Evolutionary conservation across 2,329 filamentous ascomycete species (phyloP).

Genomic region (Orbilia quercus): DNA sequence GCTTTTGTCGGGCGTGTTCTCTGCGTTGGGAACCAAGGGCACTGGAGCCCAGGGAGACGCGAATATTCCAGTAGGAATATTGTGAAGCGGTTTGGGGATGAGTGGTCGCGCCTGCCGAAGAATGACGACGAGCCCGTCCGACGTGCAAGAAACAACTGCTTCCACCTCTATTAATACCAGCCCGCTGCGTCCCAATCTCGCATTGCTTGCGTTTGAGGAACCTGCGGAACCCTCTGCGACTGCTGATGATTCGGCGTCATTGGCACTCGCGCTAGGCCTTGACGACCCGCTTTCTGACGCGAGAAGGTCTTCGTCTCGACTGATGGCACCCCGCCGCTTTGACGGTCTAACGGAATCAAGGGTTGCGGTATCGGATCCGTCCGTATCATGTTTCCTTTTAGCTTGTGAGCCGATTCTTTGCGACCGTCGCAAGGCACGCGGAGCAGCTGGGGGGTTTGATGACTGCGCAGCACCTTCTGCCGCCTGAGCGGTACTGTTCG

Average conservation of each 20-base stretch:
- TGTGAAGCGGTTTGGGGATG: constrained; percentile 71
- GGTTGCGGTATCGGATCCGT: constrained; percentile 63
- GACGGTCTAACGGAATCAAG: constrained; percentile 65
- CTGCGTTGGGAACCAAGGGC: constrained; percentile 65
- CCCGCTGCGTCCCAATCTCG: too few relatives aligned
- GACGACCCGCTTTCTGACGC: constrained; percentile 62
- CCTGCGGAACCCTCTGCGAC: constrained; percentile 59
- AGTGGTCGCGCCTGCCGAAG: constrained; percentile 78
- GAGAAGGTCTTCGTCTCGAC: constrained; percentile 4
- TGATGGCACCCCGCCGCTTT: constrained; percentile 61
- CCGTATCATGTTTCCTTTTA: constrained; percentile 65
- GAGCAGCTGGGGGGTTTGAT: constrained; percentile 61
- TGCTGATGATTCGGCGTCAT: background rate
- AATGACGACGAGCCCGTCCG: constrained; percentile 85
- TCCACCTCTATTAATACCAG: constrained; percentile 73
- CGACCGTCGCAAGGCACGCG: constrained; percentile 64
- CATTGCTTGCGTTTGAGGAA: constrained; percentile 67
- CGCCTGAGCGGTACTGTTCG: constrained; percentile 64
- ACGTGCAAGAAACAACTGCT: constrained; percentile 90
- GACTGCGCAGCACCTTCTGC: constrained; percentile 59
- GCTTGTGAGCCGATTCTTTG: constrained; percentile 63
- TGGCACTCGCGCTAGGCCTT: constrained; percentile 22
- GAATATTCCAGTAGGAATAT: constrained; percentile 74
- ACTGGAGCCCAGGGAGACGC: constrained; percentile 78
- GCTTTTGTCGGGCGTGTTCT: constrained; percentile 67